These are phyloP conservation scores for Beauveria scarabaeidicola DNA, from an alignment of 2,329 filamentous ascomycete species.

Conservation along the genomic window DNA sequence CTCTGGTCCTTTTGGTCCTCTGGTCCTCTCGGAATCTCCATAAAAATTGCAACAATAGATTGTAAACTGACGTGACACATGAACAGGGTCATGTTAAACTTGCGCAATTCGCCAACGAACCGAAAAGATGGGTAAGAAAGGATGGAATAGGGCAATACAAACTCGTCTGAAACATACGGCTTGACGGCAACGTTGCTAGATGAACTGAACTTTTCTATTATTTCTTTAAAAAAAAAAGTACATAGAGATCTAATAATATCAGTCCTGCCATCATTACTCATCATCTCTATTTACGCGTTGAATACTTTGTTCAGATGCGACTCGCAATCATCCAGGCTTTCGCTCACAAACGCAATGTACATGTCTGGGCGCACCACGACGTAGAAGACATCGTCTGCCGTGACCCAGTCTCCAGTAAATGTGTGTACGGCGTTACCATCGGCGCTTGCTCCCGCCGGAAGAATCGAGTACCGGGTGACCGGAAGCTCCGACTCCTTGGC, in stretches of 20 bases:
- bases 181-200: too few relatives aligned
- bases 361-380: conserved; percentile 32
- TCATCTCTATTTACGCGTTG: neutral
- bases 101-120: neutral
- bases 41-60: neutral
- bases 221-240: neutral
- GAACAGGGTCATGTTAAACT: neutral
- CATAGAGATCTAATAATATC: neutral
- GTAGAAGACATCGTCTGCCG: conserved; percentile 18
- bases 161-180: too few relatives aligned
- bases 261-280: neutral
- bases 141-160: too few relatives aligned
- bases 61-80: neutral
- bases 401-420: conserved; percentile 25
- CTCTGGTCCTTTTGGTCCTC: neutral
- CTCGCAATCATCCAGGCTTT: neutral
- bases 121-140: neutral
- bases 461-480: neutral
- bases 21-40: too few relatives aligned
- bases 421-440: conserved; percentile 8
- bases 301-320: neutral
- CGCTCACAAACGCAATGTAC: conserved; percentile 24
- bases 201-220: too few relatives aligned
- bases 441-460: neutral
- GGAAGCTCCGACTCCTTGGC: neutral